Percentiles rank a stretch among this genome's conserved stretches.
phyloP scores from a whole-genome alignment of 352 stramenopile genomes.

The Globisporangium splendens region DNA sequence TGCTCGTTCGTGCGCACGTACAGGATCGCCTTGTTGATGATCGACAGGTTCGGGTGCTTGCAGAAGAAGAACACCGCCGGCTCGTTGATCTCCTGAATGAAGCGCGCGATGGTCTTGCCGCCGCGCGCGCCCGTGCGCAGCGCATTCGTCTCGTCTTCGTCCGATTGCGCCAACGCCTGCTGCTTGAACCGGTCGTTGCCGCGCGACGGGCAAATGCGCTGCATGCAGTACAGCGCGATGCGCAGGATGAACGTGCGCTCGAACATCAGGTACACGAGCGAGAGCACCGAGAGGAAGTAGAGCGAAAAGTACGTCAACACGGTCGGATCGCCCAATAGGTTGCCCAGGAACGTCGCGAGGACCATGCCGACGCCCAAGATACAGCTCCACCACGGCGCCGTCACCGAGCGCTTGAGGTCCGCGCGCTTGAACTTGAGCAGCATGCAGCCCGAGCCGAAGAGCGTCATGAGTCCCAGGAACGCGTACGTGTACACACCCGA shows the following conservation, averaged over 20 bases:
- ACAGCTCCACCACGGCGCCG: constrained; percentile 87
- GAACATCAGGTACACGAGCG: constrained; percentile 87
- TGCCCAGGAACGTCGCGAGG: constrained; percentile 81
- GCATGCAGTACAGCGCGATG: constrained; percentile 76
- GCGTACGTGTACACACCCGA: constrained; percentile 94
- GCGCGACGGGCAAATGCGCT: constrained; percentile 72
- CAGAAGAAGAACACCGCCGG: constrained; percentile 93
- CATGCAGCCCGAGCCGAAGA: constrained; percentile 93
- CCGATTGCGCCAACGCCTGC: constrained; percentile 18
- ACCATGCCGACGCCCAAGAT: constrained; percentile 80
- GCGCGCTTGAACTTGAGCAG: constrained; percentile 94
- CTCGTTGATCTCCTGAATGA: constrained; percentile 85
- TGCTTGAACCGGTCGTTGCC: constrained; percentile 19
- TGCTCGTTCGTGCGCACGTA: constrained; percentile 95
- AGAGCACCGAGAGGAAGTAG: constrained; percentile 81
- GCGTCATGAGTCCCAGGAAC: constrained; percentile 94
- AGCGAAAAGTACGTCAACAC: constrained; percentile 88
- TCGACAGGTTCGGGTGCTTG: constrained; percentile 91
- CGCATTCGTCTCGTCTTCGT: constrained; percentile 45
- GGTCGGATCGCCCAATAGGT: constrained; percentile 81
- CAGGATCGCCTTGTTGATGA: constrained; percentile 94
- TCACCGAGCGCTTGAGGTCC: constrained; percentile 82
- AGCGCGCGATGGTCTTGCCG: constrained; percentile 81
- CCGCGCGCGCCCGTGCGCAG: constrained; percentile 74
- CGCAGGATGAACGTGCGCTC: constrained; percentile 85